Evolutionary conservation across 2,329 filamentous ascomycete species (phyloP).

Genomic region (Mycogone perniciosa): DNA sequence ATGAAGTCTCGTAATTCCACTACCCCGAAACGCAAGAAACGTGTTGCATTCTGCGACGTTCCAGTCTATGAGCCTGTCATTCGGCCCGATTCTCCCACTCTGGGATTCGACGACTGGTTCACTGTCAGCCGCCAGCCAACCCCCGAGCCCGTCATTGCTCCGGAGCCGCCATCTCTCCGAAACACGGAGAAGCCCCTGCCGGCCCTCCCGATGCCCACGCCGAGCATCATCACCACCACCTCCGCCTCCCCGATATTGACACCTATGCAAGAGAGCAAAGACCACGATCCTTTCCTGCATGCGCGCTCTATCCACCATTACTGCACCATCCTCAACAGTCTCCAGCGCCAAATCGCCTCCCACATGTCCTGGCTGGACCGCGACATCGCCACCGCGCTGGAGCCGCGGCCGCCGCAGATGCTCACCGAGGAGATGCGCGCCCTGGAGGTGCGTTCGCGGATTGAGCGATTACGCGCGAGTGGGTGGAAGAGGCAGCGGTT

Average conservation of each 20-base stretch:
- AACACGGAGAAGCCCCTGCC: constrained; percentile 1
- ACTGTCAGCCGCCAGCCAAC: constrained; percentile 14
- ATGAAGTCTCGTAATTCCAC: constrained; percentile 8
- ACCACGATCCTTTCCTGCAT: constrained; percentile 33
- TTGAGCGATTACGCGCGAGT: constrained; percentile 46
- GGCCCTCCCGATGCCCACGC: constrained; percentile 10
- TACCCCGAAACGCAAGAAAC: constrained; percentile 30
- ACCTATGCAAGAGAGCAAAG: constrained; percentile 1
- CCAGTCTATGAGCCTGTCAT: constrained; percentile 39
- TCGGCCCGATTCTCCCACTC: constrained; percentile 54
- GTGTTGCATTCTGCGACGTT: constrained; percentile 32
- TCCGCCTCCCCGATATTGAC: constrained; percentile 4
- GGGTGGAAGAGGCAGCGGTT: constrained; percentile 54
- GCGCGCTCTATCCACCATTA: constrained; percentile 43
- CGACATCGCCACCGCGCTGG: constrained; percentile 26
- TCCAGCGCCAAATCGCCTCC: constrained; percentile 43
- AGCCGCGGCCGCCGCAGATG: constrained; percentile 13
- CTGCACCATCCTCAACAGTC: constrained; percentile 39
- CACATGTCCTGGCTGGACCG: constrained; percentile 43
- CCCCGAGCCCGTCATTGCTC: constrained; percentile 18
- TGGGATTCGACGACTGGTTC: constrained; percentile 46
- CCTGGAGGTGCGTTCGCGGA: constrained; percentile 43
- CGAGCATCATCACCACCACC: constrained; percentile 5
- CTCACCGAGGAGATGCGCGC: constrained; percentile 30
- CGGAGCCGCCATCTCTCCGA: constrained; percentile 12